Conservation (phyloP, 257 asterid genomes). For the Salvia miltiorrhiza region DNA sequence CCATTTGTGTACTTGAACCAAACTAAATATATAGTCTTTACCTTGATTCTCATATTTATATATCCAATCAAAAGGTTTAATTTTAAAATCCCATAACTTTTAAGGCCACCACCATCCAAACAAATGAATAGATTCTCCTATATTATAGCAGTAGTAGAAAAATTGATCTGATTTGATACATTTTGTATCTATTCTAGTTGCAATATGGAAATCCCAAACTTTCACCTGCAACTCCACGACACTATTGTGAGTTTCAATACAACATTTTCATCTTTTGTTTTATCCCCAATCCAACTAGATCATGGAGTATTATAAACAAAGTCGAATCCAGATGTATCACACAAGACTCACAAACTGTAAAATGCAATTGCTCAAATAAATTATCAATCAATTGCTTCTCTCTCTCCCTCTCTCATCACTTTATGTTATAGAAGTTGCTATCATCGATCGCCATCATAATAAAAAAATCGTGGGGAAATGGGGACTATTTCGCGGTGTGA, state of each 20-base stretch:
- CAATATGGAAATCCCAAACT: neutral
- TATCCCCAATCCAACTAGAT: neutral
- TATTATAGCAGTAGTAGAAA: too few species aligned
- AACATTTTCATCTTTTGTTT: neutral
- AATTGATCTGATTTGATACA: too few species aligned
- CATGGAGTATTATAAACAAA: too few species aligned
- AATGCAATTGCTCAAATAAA: neutral
- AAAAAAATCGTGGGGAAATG: neutral
- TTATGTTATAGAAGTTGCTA: too few species aligned
- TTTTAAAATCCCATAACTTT: neutral
- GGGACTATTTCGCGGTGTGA: slow-evolving; percentile 17
- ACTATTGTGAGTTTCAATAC: slow-evolving; percentile 5
- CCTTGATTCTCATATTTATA: neutral
- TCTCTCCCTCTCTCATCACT: neutral
- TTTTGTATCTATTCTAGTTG: too few species aligned
- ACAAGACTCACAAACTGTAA: too few species aligned
- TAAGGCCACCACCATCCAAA: neutral
- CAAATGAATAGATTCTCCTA: too few species aligned
- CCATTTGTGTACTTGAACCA: too few species aligned
- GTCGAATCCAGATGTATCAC: too few species aligned
- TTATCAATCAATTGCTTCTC: too few species aligned
- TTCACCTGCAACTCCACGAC: slow-evolving; percentile 15
- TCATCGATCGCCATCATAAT: too few species aligned
- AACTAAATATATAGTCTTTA: neutral
- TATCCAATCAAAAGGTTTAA: neutral